Evolutionary conservation across 768 basidiomycete genomes (phyloP).

Genomic region (Thelephora aurantiotincta): DNA sequence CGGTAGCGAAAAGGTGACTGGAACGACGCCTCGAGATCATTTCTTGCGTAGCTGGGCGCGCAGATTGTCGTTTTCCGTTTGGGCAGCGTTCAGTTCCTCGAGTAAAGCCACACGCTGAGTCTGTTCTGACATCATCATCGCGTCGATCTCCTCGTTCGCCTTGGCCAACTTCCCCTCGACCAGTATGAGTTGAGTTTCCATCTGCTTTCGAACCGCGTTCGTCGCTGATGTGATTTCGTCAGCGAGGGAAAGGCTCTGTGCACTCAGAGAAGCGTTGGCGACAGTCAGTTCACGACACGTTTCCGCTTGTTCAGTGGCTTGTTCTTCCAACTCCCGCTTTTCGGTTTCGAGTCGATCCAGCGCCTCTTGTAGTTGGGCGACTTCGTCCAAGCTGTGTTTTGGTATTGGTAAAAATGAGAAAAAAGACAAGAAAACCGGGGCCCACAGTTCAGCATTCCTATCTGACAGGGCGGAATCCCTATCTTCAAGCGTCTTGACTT

Average conservation of each 20-base stretch:
- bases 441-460: slow-evolving; percentile 45
- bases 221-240: slow-evolving; percentile 49
- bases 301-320: slow-evolving; percentile 61
- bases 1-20: too few relatives aligned
- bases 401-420: background rate
- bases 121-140: slow-evolving; percentile 58
- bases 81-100: slow-evolving; percentile 77
- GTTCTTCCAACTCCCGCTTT: slow-evolving; percentile 55
- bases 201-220: slow-evolving; percentile 40
- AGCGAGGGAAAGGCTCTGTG: slow-evolving; percentile 55
- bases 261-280: slow-evolving; percentile 66
- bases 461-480: slow-evolving; percentile 39
- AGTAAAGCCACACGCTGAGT: slow-evolving; percentile 71
- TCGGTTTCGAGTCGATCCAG: slow-evolving; percentile 47
- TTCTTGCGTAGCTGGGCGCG: slow-evolving; percentile 49
- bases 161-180: slow-evolving; percentile 44
- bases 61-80: slow-evolving; percentile 62
- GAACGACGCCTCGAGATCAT: too few relatives aligned
- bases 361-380: slow-evolving; percentile 40
- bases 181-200: slow-evolving; percentile 52
- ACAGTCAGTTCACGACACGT: slow-evolving; percentile 60
- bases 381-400: slow-evolving; percentile 45
- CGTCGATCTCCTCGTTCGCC: slow-evolving; percentile 55
- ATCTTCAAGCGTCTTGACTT: slow-evolving; percentile 70
- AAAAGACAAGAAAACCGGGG: background rate